phyloP scores from a whole-genome alignment of 2,329 filamentous ascomycete species.

The Thielaviopsis ethacetica region DNA sequence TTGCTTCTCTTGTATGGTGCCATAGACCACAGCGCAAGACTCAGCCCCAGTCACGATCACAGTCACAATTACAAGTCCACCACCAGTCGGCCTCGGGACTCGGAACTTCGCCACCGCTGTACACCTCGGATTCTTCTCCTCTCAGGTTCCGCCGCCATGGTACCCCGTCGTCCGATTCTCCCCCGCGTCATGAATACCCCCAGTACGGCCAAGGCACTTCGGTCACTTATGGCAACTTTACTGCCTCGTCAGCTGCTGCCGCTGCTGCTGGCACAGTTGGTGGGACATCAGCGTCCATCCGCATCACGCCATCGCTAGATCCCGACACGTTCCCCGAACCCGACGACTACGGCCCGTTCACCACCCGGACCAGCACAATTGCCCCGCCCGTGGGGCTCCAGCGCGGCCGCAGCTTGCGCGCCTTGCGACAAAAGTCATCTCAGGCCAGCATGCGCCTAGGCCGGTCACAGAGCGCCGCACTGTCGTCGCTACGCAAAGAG shows the following conservation, averaged over 20 bases:
- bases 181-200: neutral
- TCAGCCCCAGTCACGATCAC: neutral
- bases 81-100: neutral
- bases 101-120: neutral
- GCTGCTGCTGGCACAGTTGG: neutral
- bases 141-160: neutral
- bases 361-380: neutral
- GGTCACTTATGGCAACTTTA: neutral
- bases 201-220: neutral
- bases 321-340: conserved; percentile 1
- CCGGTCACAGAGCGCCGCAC: conserved; percentile 1
- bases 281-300: neutral
- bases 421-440: conserved; percentile 3
- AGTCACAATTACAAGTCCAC: neutral
- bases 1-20: conserved; percentile 7
- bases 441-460: conserved; percentile 2
- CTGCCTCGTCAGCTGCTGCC: neutral
- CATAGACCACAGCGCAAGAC: conserved; percentile 7
- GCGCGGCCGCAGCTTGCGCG: neutral
- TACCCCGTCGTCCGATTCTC: neutral
- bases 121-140: neutral
- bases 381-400: neutral
- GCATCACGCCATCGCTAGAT: conserved; percentile 7
- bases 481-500: conserved; percentile 7
- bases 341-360: neutral